A percentile compares a stretch with the other conserved stretches of the same genome.
phyloP scores from a whole-genome alignment of 768 basidiomycete species.

The Tulasnella sp. region DNA sequence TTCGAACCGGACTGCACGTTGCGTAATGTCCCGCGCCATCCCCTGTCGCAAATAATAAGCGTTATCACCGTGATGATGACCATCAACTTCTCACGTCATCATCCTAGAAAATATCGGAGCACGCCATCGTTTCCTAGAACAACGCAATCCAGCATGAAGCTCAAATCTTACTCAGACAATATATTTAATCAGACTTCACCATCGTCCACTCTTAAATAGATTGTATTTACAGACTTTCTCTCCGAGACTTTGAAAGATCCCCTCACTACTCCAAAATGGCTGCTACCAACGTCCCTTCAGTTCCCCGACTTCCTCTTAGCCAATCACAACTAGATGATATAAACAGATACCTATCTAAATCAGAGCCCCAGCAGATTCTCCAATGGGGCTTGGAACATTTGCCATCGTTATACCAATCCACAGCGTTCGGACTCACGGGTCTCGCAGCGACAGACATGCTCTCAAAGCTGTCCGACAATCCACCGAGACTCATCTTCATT shows the following conservation, averaged over 20 bases:
- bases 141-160: not conserved
- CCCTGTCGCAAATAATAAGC: too few species aligned
- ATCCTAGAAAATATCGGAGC: too few species aligned
- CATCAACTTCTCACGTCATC: too few species aligned
- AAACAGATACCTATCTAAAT: slow-evolving; percentile 57
- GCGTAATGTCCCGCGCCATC: too few species aligned
- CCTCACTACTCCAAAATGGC: not conserved
- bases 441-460: slow-evolving; percentile 92
- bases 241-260: not conserved
- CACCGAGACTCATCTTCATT: slow-evolving; percentile 84
- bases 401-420: slow-evolving; percentile 79
- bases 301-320: slow-evolving; percentile 34
- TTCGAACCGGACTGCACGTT: too few species aligned
- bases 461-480: slow-evolving; percentile 52
- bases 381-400: slow-evolving; percentile 71
- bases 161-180: not conserved
- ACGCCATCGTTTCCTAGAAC: not conserved
- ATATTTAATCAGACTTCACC: not conserved
- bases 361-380: slow-evolving; percentile 75
- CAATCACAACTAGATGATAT: slow-evolving; percentile 46
- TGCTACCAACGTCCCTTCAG: not conserved
- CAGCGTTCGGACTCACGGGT: slow-evolving; percentile 87
- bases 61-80: too few species aligned
- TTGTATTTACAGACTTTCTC: not conserved
- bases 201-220: not conserved